phyloP scores from a whole-genome alignment of 345 rosid genomes.

The Microthlaspi erraticum region DNA sequence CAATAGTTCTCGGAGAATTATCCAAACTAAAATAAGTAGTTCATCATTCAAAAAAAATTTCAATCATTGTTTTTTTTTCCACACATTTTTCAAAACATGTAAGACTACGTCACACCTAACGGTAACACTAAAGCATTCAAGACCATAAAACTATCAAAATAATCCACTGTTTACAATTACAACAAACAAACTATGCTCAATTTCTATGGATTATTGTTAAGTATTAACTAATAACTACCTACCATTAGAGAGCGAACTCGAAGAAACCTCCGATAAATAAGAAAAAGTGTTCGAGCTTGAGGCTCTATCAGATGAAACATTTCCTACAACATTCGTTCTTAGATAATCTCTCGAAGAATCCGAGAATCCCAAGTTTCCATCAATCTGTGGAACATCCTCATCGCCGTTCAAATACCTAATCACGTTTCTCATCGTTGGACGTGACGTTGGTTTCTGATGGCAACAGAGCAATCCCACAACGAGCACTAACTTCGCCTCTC shows the following conservation, averaged over 20 bases:
- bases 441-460: constrained; percentile 24
- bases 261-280: constrained; percentile 6
- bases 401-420: constrained; percentile 37
- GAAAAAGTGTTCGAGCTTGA: constrained; percentile 26
- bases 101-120: background rate
- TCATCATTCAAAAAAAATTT: too few relatives aligned
- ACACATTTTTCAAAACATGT: background rate
- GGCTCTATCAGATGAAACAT: constrained; percentile 33
- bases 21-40: too few relatives aligned
- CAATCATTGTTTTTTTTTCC: background rate
- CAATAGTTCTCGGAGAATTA: too few relatives aligned
- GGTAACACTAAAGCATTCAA: background rate
- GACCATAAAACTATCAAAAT: too few relatives aligned
- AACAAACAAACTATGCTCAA: background rate
- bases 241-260: constrained; percentile 28
- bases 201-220: background rate
- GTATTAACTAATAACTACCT: too few relatives aligned
- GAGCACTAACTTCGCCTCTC: constrained; percentile 33
- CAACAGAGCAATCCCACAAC: constrained; percentile 42
- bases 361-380: constrained; percentile 26
- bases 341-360: constrained; percentile 5
- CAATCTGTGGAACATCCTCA: constrained; percentile 31
- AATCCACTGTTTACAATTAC: background rate
- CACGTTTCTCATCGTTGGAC: constrained; percentile 43
- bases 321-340: constrained; percentile 21